Percentiles rank a stretch among this genome's conserved stretches.
Evolutionary conservation across 2,329 filamentous ascomycete species (phyloP).

Genomic region (Zymoseptoria tritici): DNA sequence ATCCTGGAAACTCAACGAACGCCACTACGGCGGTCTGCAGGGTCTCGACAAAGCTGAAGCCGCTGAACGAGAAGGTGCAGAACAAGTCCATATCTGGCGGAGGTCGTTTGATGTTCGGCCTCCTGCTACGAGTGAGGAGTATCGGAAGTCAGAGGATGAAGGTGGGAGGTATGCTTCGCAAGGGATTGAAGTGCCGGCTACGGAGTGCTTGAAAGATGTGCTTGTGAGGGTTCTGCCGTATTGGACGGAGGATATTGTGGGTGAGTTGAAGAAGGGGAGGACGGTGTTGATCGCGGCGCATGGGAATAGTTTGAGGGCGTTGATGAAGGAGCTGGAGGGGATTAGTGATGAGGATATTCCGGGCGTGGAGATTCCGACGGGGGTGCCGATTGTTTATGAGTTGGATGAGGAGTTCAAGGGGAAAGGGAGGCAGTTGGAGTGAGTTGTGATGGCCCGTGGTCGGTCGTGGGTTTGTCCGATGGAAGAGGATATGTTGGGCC

Average conservation of each 20-base stretch:
- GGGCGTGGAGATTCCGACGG: conserved; percentile 9
- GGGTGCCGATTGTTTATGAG: conserved; percentile 10
- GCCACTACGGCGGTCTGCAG: conserved; percentile 10
- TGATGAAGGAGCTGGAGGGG: conserved; percentile 11
- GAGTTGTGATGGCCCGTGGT: not conserved
- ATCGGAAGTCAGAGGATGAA: conserved; percentile 5
- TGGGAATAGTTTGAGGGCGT: conserved; percentile 8
- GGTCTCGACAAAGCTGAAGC: conserved; percentile 8
- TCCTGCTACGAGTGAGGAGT: conserved; percentile 4
- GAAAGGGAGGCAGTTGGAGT: not conserved
- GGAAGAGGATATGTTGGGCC: not conserved
- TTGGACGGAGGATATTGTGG: conserved; percentile 7
- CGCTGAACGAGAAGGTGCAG: conserved; percentile 5
- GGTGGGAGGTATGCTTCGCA: conserved; percentile 5
- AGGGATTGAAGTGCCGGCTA: conserved; percentile 5
- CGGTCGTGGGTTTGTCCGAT: not conserved
- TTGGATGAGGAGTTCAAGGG: conserved; percentile 7
- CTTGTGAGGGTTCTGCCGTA: conserved; percentile 7
- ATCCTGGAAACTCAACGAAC: conserved; percentile 8
- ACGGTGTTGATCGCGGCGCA: conserved; percentile 10
- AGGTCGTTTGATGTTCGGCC: conserved; percentile 3
- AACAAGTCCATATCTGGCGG: conserved; percentile 8
- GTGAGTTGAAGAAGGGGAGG: conserved; percentile 4
- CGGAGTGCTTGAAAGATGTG: conserved; percentile 11
- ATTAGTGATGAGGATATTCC: conserved; percentile 10